Evolutionary conservation across 768 basidiomycete species (phyloP).

Genomic region (Tremella fuciformis): DNA sequence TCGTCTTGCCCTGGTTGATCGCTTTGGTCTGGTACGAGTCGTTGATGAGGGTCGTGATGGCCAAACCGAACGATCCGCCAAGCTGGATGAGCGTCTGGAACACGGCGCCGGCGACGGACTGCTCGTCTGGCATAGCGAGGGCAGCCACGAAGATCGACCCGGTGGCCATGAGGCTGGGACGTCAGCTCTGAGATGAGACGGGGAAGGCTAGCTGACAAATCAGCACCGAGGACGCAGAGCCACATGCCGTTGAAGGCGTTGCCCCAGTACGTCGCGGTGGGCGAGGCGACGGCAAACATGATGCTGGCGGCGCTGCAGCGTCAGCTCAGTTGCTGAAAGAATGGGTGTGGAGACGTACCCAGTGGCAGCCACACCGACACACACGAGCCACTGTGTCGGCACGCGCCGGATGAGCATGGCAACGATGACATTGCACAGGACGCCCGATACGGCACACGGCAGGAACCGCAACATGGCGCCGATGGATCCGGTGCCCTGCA

Average conservation of each 20-base stretch:
- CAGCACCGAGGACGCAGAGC: conserved; percentile 7
- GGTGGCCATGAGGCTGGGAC: conserved; percentile 42
- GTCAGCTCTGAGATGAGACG: conserved; percentile 6
- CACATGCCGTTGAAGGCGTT: conserved; percentile 12
- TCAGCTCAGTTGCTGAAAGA: background rate
- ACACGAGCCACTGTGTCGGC: conserved; percentile 44
- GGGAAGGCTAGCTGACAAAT: conserved; percentile 4
- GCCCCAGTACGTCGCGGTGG: conserved; percentile 4
- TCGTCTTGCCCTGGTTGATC: conserved; percentile 10
- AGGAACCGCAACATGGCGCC: conserved; percentile 36
- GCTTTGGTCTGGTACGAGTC: conserved; percentile 21
- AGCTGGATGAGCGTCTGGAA: conserved; percentile 46
- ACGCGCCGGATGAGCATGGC: conserved; percentile 41
- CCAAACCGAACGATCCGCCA: conserved; percentile 42
- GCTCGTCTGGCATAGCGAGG: conserved; percentile 38
- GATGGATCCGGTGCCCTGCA: conserved; percentile 18
- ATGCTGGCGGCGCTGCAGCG: conserved; percentile 2
- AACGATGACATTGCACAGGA: conserved; percentile 47
- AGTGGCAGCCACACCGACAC: conserved; percentile 43
- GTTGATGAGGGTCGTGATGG: conserved; percentile 40
- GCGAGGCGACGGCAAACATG: conserved; percentile 6
- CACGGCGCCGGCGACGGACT: conserved; percentile 39
- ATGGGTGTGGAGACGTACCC: conserved; percentile 31
- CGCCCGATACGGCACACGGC: conserved; percentile 36
- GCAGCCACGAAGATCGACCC: conserved; percentile 43